These are phyloP conservation scores for Paracamarosporium sp. DNA, from an alignment of 2,329 filamentous ascomycete species.

Conservation along the genomic window DNA sequence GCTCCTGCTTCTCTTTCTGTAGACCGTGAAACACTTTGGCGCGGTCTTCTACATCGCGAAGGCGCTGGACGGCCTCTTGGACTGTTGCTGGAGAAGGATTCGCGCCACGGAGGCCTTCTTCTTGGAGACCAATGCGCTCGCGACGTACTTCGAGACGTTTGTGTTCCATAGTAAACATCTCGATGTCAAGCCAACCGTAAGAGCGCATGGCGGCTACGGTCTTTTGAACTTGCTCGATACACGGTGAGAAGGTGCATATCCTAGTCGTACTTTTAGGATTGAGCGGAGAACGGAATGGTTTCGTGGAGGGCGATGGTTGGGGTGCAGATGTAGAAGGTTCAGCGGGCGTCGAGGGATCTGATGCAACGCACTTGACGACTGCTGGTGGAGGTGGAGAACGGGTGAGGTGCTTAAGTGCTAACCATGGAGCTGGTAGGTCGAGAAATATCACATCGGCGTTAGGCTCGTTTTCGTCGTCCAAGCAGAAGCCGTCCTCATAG, in stretches of 20 bases:
- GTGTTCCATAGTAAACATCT: constrained; percentile 89
- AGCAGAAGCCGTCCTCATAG: constrained; percentile 74
- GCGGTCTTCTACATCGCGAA: constrained; percentile 75
- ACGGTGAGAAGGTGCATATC: constrained; percentile 94
- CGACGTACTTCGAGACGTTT: constrained; percentile 81
- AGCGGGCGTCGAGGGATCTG: constrained; percentile 46
- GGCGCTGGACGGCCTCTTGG: constrained; percentile 75
- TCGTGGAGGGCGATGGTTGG: constrained; percentile 12
- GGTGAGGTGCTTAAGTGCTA: constrained; percentile 77
- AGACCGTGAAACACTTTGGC: constrained; percentile 68
- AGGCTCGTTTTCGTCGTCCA: constrained; percentile 44
- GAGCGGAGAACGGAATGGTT: constrained; percentile 59
- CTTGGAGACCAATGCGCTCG: constrained; percentile 77
- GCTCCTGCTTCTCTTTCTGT: constrained; percentile 49
- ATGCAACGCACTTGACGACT: constrained; percentile 31
- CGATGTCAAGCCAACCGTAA: constrained; percentile 87
- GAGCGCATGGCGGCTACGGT: constrained; percentile 82
- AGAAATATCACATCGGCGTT: constrained; percentile 75
- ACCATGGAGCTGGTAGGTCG: constrained; percentile 82
- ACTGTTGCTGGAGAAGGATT: constrained; percentile 76
- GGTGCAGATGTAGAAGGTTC: constrained; percentile 10
- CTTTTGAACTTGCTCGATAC: constrained; percentile 92
- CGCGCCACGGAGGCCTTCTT: constrained; percentile 71
- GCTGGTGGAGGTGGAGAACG: constrained; percentile 51
- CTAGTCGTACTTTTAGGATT: constrained; percentile 75